Conservation (phyloP, 1,139 yeast species). For the Komagataea norvegica region DNA sequence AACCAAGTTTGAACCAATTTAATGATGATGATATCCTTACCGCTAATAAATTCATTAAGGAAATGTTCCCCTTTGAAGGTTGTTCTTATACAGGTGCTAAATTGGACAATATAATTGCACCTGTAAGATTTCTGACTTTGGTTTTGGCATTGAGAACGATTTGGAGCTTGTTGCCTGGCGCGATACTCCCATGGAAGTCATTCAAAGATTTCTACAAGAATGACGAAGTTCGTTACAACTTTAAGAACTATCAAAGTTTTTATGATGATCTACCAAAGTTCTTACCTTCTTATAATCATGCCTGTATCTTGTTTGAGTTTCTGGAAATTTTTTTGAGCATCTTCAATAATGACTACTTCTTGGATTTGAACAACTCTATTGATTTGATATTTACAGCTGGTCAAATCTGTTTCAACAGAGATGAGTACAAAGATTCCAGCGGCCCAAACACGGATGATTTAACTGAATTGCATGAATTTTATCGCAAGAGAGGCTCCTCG, state of each 20-base stretch:
- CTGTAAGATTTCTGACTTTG: constrained; percentile 25
- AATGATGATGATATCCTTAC: constrained; percentile 26
- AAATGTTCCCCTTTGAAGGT: constrained; percentile 32
- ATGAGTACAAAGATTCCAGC: constrained; percentile 13
- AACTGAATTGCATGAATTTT: constrained; percentile 23
- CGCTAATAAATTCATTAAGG: constrained; percentile 24
- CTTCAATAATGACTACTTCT: constrained; percentile 28
- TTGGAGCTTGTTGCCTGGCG: constrained; percentile 31
- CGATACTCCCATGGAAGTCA: constrained; percentile 32
- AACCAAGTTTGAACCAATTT: constrained; percentile 31
- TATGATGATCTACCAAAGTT: constrained; percentile 29
- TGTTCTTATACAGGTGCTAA: constrained; percentile 31
- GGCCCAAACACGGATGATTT: constrained; percentile 20
- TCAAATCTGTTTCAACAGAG: constrained; percentile 28
- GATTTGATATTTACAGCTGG: constrained; percentile 33
- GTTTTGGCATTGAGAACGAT: constrained; percentile 28
- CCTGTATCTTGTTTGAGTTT: constrained; percentile 31
- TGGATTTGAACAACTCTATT: constrained; percentile 28
- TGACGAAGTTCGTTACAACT: constrained; percentile 23
- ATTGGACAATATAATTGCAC: constrained; percentile 23
- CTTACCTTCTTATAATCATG: constrained; percentile 31
- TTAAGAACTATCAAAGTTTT: constrained; percentile 27
- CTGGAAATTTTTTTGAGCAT: constrained; percentile 30
- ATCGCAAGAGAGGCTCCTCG: constrained; percentile 28
- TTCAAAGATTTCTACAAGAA: constrained; percentile 25